Conservation (phyloP, 176 grass and related monocot genomes). For the Paspalum notatum region DNA sequence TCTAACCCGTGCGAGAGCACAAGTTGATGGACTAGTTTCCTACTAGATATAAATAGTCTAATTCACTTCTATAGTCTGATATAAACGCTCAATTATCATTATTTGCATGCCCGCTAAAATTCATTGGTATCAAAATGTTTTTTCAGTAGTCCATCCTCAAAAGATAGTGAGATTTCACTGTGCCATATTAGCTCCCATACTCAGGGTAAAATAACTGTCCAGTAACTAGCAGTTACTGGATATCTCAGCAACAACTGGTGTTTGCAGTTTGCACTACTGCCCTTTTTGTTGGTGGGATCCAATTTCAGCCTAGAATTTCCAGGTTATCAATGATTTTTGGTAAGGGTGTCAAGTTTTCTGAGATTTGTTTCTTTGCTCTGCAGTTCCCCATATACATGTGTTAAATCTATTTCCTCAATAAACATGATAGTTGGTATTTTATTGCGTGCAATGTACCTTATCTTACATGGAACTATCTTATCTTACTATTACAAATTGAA, state of each 20-base stretch:
- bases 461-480: not conserved
- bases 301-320: not conserved
- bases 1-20: too few species aligned
- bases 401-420: not conserved
- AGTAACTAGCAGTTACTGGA: not conserved
- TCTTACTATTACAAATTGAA: too few species aligned
- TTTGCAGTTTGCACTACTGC: not conserved
- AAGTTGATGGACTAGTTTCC: too few species aligned
- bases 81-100: constrained; percentile 8
- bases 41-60: not conserved
- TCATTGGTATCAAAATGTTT: not conserved
- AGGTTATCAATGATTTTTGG: not conserved
- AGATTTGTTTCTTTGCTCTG: not conserved
- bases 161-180: not conserved
- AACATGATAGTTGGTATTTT: not conserved
- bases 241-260: not conserved
- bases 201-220: not conserved
- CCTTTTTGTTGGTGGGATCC: not conserved
- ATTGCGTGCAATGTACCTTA: not conserved
- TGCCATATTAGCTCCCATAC: not conserved
- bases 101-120: constrained; percentile 1
- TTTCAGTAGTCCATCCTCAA: not conserved
- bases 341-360: not conserved
- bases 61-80: not conserved
- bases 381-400: not conserved